Conservation (phyloP, 768 basidiomycete species). For the Tulasnella sp. region DNA sequence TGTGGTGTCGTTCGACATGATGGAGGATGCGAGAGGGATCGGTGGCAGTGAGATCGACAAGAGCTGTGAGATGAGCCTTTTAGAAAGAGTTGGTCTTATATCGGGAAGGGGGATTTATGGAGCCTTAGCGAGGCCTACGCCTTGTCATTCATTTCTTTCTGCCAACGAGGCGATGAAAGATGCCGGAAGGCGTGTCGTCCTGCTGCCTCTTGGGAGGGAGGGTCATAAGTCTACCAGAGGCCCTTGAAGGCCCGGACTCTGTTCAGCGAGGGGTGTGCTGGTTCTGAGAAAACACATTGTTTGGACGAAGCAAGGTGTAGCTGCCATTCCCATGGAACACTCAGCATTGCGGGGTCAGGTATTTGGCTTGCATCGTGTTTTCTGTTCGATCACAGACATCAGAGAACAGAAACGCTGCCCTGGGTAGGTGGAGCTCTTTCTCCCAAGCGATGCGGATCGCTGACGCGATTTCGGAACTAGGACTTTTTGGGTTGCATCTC, state of each 20-base stretch:
- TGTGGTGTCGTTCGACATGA: slow-evolving; percentile 24
- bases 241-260: slow-evolving; percentile 12
- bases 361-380: slow-evolving; percentile 13
- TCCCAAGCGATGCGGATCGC: too few species aligned
- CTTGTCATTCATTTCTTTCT: slow-evolving; percentile 7
- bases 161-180: slow-evolving; percentile 10
- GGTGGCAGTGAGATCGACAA: not conserved
- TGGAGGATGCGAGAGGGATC: slow-evolving; percentile 1
- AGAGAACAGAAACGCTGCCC: too few species aligned
- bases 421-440: too few species aligned
- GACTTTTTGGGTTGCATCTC: too few species aligned
- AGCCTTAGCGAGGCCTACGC: too few species aligned
- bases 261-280: slow-evolving; percentile 9
- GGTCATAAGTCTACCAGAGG: slow-evolving; percentile 5
- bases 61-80: not conserved
- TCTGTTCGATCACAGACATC: not conserved
- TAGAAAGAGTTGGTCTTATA: not conserved
- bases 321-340: slow-evolving; percentile 9
- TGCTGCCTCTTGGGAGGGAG: not conserved
- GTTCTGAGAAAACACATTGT: not conserved
- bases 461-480: too few species aligned
- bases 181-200: slow-evolving; percentile 14
- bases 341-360: slow-evolving; percentile 12
- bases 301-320: slow-evolving; percentile 13
- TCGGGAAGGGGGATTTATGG: slow-evolving; percentile 5